Evolutionary conservation across 2,329 filamentous ascomycete species (phyloP).

Genomic region (Alternaria gansuensis): DNA sequence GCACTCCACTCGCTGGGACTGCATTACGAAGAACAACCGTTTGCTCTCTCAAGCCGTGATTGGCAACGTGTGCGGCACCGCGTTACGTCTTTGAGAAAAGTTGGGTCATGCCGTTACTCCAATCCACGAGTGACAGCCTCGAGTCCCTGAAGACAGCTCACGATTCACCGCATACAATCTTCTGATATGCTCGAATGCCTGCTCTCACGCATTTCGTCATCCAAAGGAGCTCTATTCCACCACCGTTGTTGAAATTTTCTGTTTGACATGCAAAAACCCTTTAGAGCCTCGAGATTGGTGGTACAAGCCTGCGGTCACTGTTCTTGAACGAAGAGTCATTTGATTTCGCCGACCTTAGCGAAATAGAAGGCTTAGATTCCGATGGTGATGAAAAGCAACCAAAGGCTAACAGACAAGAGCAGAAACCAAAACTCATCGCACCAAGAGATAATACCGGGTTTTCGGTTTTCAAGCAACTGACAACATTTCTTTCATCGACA

Average conservation of each 20-base stretch:
- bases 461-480: conserved; percentile 2
- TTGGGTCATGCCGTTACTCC: background rate
- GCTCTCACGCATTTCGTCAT: background rate
- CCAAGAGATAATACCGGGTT: background rate
- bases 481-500: background rate
- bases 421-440: background rate
- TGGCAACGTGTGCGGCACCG: background rate
- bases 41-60: background rate
- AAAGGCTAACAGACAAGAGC: background rate
- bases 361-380: background rate
- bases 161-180: background rate
- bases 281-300: background rate
- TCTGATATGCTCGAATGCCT: background rate
- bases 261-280: background rate
- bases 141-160: background rate
- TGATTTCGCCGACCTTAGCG: background rate
- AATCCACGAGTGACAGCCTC: background rate
- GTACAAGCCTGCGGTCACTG: background rate
- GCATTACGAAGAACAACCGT: background rate
- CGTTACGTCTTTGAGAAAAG: background rate
- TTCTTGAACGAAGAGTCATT: background rate
- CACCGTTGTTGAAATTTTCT: background rate
- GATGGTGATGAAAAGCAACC: background rate
- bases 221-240: background rate
- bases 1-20: background rate